A percentile compares a stretch with the other conserved stretches of the same genome.
Conservation (phyloP, 441 rosid species). For the Geranium incanum region DNA sequence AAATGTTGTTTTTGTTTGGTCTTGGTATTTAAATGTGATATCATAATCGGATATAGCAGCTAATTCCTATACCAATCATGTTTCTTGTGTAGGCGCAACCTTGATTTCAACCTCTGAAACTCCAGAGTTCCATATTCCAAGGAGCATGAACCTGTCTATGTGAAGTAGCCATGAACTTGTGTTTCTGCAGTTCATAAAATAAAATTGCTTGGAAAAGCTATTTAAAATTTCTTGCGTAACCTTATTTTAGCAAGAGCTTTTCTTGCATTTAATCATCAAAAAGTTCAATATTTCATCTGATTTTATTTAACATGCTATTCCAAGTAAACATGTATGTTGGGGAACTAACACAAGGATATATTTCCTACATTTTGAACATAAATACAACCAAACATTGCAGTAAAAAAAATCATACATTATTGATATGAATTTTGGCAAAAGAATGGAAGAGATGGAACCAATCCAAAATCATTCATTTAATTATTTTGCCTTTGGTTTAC, state of each 20-base stretch:
- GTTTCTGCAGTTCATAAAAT: neutral
- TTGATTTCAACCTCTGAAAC: neutral
- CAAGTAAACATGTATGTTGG: no score
- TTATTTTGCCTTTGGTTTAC: neutral
- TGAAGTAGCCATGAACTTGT: neutral
- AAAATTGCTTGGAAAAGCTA: neutral
- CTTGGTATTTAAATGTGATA: neutral
- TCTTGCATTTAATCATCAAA: neutral
- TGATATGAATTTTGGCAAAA: neutral
- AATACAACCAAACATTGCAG: neutral
- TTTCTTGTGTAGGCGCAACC: conserved; percentile 24
- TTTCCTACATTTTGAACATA: neutral
- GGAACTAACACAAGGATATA: neutral
- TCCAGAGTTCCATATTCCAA: neutral
- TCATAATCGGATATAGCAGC: neutral
- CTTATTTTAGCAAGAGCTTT: neutral
- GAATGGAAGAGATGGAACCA: neutral
- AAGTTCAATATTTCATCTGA: no score
- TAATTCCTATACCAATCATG: neutral
- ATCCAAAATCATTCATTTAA: conserved; percentile 8
- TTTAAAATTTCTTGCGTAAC: neutral
- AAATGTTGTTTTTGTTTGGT: neutral
- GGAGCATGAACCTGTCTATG: neutral
- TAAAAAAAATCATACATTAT: neutral
- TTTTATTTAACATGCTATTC: no score